Conservation (phyloP, 2,329 filamentous ascomycete genomes). For the Colletotrichum neosansevieriae region DNA sequence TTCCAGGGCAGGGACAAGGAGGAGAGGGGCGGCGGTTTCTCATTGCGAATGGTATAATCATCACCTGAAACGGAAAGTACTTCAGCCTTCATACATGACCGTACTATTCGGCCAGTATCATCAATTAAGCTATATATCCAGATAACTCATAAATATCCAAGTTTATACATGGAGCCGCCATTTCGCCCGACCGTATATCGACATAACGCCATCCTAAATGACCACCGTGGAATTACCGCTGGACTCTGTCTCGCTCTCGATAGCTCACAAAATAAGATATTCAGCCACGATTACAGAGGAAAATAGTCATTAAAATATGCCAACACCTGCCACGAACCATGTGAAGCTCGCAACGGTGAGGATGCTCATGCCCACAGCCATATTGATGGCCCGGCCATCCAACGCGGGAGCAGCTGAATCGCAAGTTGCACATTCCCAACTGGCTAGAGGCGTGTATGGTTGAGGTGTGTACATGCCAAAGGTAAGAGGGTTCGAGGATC, state of each 20-base stretch:
- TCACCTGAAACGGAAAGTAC: neutral
- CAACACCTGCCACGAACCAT: conserved; percentile 66
- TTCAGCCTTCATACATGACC: conserved; percentile 3
- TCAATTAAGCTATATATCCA: conserved; percentile 38
- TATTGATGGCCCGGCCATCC: conserved; percentile 61
- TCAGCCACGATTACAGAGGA: conserved; percentile 24
- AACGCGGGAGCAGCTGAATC: conserved; percentile 62
- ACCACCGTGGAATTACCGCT: conserved; percentile 36
- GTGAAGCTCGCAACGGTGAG: conserved; percentile 72
- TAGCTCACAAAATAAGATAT: conserved; percentile 18
- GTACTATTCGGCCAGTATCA: conserved; percentile 16
- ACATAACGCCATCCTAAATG: conserved; percentile 37
- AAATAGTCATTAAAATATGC: conserved; percentile 46
- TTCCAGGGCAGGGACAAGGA: conserved; percentile 76
- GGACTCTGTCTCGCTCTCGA: conserved; percentile 23
- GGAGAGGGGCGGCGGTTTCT: conserved; percentile 74
- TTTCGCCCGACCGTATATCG: conserved; percentile 35
- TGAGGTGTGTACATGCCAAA: conserved; percentile 70
- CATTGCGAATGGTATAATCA: conserved; percentile 68
- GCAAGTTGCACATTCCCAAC: conserved; percentile 70
- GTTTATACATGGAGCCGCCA: conserved; percentile 35
- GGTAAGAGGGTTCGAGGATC: conserved; percentile 59
- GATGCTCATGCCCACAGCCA: conserved; percentile 66
- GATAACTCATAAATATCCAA: conserved; percentile 35
- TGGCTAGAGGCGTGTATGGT: conserved; percentile 64